These are phyloP conservation scores for Jacaranda copaia DNA, from an alignment of 257 asterid species.

Conservation along the genomic window DNA sequence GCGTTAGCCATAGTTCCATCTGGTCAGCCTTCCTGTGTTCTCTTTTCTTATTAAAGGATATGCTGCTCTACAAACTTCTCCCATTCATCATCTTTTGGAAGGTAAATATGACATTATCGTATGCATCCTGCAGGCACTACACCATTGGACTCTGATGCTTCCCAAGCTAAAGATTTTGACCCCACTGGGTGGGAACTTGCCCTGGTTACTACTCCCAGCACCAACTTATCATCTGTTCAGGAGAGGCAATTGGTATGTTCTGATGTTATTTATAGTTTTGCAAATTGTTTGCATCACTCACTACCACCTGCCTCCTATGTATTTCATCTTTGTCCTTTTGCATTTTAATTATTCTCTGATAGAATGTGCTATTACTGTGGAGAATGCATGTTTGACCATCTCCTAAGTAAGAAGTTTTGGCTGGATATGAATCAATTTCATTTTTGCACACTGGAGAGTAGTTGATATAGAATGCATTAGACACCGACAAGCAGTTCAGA, in stretches of 20 bases:
- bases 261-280: not conserved
- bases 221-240: slow-evolving; percentile 73
- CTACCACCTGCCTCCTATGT: not conserved
- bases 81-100: not conserved
- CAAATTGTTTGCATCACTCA: not conserved
- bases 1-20: slow-evolving; percentile 93
- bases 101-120: slow-evolving; percentile 3
- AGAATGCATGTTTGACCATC: slow-evolving; percentile 12
- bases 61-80: slow-evolving; percentile 17
- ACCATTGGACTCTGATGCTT: slow-evolving; percentile 54
- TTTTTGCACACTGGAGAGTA: not conserved
- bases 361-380: slow-evolving; percentile 2
- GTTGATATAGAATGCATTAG: not conserved
- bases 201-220: slow-evolving; percentile 87
- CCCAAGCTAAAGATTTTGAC: slow-evolving; percentile 64
- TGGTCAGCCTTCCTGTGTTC: slow-evolving; percentile 53
- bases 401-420: not conserved
- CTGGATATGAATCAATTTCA: not conserved
- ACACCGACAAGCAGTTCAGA: slow-evolving; percentile 1
- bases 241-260: slow-evolving; percentile 90
- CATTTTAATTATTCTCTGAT: not conserved
- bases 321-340: slow-evolving; percentile 3
- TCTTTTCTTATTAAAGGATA: slow-evolving; percentile 11
- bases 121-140: slow-evolving; percentile 62
- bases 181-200: slow-evolving; percentile 99